Conservation (phyloP, 495 filamentous ascomycete species). For the Penicillium riverlandense region DNA sequence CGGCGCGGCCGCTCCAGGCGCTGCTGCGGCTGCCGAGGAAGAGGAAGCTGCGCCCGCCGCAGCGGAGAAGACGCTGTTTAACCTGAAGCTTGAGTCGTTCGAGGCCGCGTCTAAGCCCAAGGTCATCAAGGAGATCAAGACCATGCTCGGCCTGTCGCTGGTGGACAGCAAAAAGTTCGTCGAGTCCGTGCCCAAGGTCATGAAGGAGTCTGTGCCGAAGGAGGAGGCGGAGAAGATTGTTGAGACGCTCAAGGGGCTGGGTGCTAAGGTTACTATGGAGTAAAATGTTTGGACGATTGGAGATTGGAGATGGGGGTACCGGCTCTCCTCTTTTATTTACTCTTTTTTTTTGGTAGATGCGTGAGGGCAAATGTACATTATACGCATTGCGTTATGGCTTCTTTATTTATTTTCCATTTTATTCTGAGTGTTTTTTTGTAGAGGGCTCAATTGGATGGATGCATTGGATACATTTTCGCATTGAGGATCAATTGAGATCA, state of each 20-base stretch:
- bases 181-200: constrained; percentile 90
- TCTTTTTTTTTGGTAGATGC: constrained; percentile 10
- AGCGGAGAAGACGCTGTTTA: constrained; percentile 96
- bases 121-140: constrained; percentile 99
- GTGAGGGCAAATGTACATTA: constrained; percentile 40
- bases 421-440: constrained; percentile 14
- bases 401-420: background rate
- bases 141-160: constrained; percentile 85
- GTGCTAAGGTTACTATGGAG: constrained; percentile 83
- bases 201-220: constrained; percentile 98
- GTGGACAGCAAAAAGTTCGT: constrained; percentile 99
- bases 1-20: constrained; percentile 44
- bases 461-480: constrained; percentile 25
- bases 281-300: constrained; percentile 37
- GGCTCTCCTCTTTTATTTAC: constrained; percentile 13
- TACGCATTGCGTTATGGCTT: constrained; percentile 31
- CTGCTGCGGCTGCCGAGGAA: constrained; percentile 71
- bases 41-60: constrained; percentile 74
- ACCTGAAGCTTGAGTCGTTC: constrained; percentile 82
- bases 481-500: background rate
- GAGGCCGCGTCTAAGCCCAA: constrained; percentile 89
- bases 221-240: constrained; percentile 99
- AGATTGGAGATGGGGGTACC: background rate
- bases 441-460: constrained; percentile 20
- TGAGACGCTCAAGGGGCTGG: constrained; percentile 84